A percentile compares a stretch with the other conserved stretches of the same genome.
Conservation (phyloP, 495 filamentous ascomycete genomes). For the Filosporella fistucella region DNA sequence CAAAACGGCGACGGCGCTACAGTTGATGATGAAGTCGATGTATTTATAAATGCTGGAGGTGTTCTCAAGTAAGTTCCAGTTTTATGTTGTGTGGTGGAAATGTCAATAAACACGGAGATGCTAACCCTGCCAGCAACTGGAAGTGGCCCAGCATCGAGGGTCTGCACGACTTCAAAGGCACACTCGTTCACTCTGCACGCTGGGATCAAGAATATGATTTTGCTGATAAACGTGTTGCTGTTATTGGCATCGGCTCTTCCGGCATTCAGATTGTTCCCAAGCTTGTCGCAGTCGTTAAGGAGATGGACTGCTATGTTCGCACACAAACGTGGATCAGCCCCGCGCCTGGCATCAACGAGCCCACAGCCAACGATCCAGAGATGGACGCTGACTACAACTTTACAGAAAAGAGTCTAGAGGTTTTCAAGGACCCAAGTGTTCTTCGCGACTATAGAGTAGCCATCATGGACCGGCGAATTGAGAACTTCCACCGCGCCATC, state of each 20-base stretch:
- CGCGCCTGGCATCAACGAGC: conserved; percentile 17
- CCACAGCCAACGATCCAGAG: neutral
- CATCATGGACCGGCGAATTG: neutral
- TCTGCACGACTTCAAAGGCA: conserved; percentile 46
- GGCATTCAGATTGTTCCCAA: conserved; percentile 46
- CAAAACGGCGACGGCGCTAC: neutral
- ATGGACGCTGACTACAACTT: neutral
- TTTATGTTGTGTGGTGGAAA: neutral
- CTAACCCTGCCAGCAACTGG: conserved; percentile 45
- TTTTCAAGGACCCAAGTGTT: neutral
- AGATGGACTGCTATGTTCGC: conserved; percentile 59
- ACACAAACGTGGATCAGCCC: conserved; percentile 62
- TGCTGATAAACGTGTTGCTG: conserved; percentile 43
- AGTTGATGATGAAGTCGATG: neutral
- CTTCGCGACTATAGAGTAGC: neutral
- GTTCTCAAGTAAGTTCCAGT: conserved; percentile 2
- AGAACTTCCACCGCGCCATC: neutral
- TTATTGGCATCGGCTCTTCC: conserved; percentile 51
- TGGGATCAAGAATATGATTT: conserved; percentile 41
- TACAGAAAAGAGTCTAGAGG: neutral
- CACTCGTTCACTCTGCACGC: conserved; percentile 47
- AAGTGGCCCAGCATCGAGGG: conserved; percentile 51
- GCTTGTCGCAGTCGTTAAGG: conserved; percentile 38
- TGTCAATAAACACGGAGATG: neutral
- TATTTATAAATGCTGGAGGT: conserved; percentile 1